These are phyloP conservation scores for Anisodus tanguticus DNA, from an alignment of 257 asterid genomes.

Conservation along the genomic window DNA sequence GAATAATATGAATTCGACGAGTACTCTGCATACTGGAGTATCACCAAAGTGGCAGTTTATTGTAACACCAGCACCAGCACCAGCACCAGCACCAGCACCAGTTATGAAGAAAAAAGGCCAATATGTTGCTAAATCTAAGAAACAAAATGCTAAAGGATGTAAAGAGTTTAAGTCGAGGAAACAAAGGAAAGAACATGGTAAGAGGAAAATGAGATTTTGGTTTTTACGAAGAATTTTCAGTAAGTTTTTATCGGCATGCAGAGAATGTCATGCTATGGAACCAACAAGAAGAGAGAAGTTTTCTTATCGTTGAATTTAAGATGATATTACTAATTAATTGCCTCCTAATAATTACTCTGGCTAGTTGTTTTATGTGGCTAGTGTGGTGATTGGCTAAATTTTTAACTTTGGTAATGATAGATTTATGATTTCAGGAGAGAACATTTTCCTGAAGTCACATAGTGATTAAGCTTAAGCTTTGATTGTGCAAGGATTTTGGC, in stretches of 20 bases:
- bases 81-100: constrained; percentile 52
- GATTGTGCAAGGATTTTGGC: constrained; percentile 20
- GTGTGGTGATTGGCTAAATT: constrained; percentile 23
- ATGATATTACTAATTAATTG: neutral
- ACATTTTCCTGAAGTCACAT: neutral
- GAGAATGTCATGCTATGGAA: constrained; percentile 76
- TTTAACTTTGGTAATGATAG: constrained; percentile 8
- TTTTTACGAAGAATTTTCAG: constrained; percentile 54
- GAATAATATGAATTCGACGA: constrained; percentile 28
- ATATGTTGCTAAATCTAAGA: constrained; percentile 43
- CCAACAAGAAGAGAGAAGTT: constrained; percentile 36
- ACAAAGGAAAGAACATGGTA: constrained; percentile 21
- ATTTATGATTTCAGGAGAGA: neutral
- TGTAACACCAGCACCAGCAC: constrained; percentile 51
- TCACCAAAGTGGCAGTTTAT: constrained; percentile 74
- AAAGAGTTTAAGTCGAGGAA: constrained; percentile 40
- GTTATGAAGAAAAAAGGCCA: constrained; percentile 45
- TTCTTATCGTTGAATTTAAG: neutral
- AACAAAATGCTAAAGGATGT: constrained; percentile 20
- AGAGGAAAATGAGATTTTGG: constrained; percentile 40
- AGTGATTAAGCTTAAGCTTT: constrained; percentile 13
- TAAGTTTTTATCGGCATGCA: constrained; percentile 63
- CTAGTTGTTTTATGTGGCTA: neutral
- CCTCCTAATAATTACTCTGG: neutral
- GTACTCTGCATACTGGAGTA: constrained; percentile 39